Conservation (phyloP, 2,329 filamentous ascomycete species). For the Cordyceps javanica region DNA sequence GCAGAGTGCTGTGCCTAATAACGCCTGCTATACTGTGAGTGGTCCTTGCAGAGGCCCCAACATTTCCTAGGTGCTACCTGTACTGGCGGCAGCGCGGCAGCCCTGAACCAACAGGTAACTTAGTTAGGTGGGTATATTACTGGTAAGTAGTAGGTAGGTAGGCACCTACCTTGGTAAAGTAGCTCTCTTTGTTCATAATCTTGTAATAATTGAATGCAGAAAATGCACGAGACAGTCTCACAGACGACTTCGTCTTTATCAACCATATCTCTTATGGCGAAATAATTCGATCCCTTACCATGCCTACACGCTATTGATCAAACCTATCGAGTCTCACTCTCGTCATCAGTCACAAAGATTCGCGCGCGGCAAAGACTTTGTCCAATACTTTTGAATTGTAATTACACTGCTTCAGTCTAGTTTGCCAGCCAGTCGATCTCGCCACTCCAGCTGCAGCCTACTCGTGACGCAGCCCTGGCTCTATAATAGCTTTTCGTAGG, state of each 20-base stretch:
- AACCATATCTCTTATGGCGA: background rate
- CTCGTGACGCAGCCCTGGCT: background rate
- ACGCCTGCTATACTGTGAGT: too few species aligned
- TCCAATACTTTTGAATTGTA: slow-evolving; percentile 7
- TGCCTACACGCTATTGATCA: background rate
- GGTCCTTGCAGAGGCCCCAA: too few species aligned
- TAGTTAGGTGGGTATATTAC: too few species aligned
- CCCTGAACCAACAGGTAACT: too few species aligned
- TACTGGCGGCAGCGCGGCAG: too few species aligned
- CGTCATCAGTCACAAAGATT: background rate
- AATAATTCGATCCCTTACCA: background rate
- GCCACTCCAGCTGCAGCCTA: background rate
- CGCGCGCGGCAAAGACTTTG: background rate
- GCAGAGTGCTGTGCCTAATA: background rate
- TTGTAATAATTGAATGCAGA: too few species aligned
- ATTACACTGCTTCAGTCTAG: slow-evolving; percentile 6
- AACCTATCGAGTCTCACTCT: too few species aligned
- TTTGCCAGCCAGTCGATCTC: background rate
- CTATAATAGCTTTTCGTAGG: background rate
- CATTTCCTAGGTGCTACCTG: too few species aligned
- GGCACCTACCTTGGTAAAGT: background rate
- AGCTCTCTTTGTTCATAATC: too few species aligned
- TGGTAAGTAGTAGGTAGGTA: too few species aligned
- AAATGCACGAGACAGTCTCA: too few species aligned
- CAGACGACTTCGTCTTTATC: background rate